Percentiles rank a stretch among this genome's conserved stretches.
Conservation (phyloP, 106 monocot genomes). For the Dendrobium huoshanense region DNA sequence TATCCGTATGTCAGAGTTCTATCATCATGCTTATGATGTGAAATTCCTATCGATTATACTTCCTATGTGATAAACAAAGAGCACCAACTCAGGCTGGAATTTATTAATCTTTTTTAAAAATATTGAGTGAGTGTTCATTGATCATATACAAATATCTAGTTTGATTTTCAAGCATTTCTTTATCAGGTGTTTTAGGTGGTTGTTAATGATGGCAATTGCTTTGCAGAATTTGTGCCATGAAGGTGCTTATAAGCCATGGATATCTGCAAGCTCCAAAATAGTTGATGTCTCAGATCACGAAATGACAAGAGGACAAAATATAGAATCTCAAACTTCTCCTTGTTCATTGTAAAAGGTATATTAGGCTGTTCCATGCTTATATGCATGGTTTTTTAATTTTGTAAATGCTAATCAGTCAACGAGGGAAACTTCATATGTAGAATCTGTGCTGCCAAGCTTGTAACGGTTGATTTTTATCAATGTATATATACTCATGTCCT, state of each 20-base stretch:
- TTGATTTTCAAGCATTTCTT: too few species aligned
- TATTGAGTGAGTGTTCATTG: too few species aligned
- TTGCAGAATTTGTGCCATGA: conserved; percentile 42
- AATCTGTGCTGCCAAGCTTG: neutral
- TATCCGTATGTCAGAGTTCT: neutral
- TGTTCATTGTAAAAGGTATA: neutral
- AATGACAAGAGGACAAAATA: neutral
- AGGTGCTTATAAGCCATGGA: conserved; percentile 42
- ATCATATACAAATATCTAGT: too few species aligned
- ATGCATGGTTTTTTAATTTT: neutral
- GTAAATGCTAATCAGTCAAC: neutral
- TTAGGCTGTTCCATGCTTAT: neutral
- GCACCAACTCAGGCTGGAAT: too few species aligned
- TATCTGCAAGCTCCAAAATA: conserved; percentile 7
- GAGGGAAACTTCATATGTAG: neutral
- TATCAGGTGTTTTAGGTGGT: too few species aligned
- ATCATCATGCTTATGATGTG: neutral
- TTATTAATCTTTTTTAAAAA: too few species aligned
- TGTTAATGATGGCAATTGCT: neutral
- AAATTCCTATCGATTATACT: neutral
- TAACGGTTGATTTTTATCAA: neutral
- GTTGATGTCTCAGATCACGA: conserved; percentile 22
- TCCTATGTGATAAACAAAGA: too few species aligned
- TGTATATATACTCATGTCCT: too few species aligned
- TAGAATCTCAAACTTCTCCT: neutral